phyloP scores from a whole-genome alignment of 352 stramenopile species.

The Discostella stelligera region DNA sequence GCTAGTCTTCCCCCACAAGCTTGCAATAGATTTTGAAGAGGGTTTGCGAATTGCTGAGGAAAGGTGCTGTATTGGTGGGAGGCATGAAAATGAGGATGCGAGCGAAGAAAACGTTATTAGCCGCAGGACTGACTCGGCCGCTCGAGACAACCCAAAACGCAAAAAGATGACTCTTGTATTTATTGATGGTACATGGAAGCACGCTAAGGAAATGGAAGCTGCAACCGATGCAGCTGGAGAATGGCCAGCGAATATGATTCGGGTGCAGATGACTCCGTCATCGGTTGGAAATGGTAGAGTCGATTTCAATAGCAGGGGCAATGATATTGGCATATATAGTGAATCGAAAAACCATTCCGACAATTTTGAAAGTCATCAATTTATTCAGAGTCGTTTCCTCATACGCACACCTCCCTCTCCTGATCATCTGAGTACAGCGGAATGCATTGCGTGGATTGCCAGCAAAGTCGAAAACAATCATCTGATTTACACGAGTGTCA shows the following conservation, averaged over 20 bases:
- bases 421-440: conserved; percentile 68
- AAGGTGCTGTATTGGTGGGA: conserved; percentile 25
- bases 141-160: conserved; percentile 2
- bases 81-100: conserved; percentile 4
- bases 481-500: conserved; percentile 63
- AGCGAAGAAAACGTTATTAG: not conserved
- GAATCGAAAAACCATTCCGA: not conserved
- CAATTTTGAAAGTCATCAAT: conserved; percentile 14
- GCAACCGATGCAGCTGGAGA: conserved; percentile 40
- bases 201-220: conserved; percentile 73
- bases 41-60: conserved; percentile 42
- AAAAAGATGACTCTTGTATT: conserved; percentile 64
- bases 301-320: not conserved
- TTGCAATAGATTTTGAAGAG: conserved; percentile 50
- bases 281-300: not conserved
- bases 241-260: conserved; percentile 65
- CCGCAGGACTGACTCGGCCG: not conserved
- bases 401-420: conserved; percentile 61
- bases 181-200: conserved; percentile 80
- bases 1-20: conserved; percentile 39
- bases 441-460: conserved; percentile 64
- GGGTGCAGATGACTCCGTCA: conserved; percentile 54
- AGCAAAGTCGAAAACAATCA: conserved; percentile 41
- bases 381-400: conserved; percentile 58
- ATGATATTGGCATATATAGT: not conserved